phyloP scores from a whole-genome alignment of 1,284 basidiomycete species.

The Cutaneotrichosporon cutaneum region DNA sequence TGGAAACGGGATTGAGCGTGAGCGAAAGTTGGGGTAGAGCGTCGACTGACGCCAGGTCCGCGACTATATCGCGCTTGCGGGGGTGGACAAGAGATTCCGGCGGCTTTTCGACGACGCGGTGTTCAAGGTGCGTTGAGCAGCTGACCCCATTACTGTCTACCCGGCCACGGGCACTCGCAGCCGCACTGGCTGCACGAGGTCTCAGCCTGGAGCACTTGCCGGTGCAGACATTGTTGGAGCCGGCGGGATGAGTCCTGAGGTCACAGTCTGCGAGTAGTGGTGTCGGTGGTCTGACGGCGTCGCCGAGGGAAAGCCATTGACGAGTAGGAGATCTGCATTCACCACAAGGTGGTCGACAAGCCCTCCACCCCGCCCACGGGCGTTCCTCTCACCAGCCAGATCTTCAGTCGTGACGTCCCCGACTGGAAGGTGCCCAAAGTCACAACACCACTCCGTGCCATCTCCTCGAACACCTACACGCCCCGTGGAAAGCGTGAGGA shows the following conservation, averaged over 20 bases:
- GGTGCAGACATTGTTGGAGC: not conserved
- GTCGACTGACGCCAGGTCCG: constrained; percentile 22
- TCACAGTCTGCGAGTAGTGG: not conserved
- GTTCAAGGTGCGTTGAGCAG: constrained; percentile 2
- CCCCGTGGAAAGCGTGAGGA: constrained; percentile 23
- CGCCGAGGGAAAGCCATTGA: not conserved
- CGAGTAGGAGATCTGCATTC: constrained; percentile 12
- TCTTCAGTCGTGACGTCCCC: constrained; percentile 1
- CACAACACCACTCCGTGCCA: not conserved
- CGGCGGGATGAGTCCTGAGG: not conserved
- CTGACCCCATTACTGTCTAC: not conserved
- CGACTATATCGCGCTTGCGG: constrained; percentile 38
- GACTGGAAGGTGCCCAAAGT: not conserved
- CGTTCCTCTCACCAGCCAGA: not conserved
- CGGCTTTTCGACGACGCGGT: not conserved
- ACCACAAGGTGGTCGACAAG: not conserved
- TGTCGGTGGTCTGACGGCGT: not conserved
- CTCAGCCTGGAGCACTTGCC: not conserved
- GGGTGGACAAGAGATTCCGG: constrained; percentile 29
- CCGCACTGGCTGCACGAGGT: too few species aligned
- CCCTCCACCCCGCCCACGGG: not conserved
- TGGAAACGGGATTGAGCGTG: constrained; percentile 21
- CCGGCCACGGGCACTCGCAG: too few species aligned
- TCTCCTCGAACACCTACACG: constrained; percentile 16
- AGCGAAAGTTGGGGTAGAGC: constrained; percentile 4